A percentile compares a stretch with the other conserved stretches of the same genome.
Evolutionary conservation across 495 filamentous ascomycete genomes (phyloP).

Genomic region (Durotheca rogersii): DNA sequence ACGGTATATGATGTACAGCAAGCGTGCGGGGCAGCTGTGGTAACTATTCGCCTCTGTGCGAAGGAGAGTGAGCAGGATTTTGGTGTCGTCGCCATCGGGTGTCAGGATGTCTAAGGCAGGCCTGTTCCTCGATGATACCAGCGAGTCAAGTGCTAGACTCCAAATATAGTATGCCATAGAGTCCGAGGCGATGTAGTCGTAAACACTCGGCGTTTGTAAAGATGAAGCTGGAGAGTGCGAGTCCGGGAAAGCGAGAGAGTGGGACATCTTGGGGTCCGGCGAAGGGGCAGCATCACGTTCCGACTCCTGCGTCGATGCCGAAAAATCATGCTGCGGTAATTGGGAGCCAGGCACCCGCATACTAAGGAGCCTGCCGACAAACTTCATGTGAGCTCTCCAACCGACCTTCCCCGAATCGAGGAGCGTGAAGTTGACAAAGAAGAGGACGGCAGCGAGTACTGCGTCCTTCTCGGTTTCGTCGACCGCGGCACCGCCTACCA

Average conservation of each 20-base stretch:
- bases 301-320: not conserved
- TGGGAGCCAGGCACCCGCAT: constrained; percentile 2
- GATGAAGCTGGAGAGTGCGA: not conserved
- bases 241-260: constrained; percentile 5
- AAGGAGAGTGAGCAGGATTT: constrained; percentile 39
- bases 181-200: constrained; percentile 47
- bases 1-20: constrained; percentile 41
- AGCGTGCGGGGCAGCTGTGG: constrained; percentile 45
- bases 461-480: constrained; percentile 43
- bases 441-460: constrained; percentile 51
- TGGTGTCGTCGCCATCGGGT: constrained; percentile 24
- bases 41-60: constrained; percentile 49
- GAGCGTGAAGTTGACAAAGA: constrained; percentile 59
- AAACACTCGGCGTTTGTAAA: constrained; percentile 12
- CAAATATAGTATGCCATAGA: constrained; percentile 42
- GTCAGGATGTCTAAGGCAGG: constrained; percentile 7
- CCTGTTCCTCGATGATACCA: constrained; percentile 40
- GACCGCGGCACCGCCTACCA: constrained; percentile 5
- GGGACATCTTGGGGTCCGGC: constrained; percentile 15
- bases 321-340: not conserved
- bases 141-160: constrained; percentile 35
- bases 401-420: constrained; percentile 56
- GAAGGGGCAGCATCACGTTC: not conserved
- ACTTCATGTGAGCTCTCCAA: constrained; percentile 57
- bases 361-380: constrained; percentile 46